A percentile compares a stretch with the other conserved stretches of the same genome.
These are phyloP conservation scores for Tolypocladium pustulatum DNA, from an alignment of 2,329 filamentous ascomycete species.

Conservation along the genomic window DNA sequence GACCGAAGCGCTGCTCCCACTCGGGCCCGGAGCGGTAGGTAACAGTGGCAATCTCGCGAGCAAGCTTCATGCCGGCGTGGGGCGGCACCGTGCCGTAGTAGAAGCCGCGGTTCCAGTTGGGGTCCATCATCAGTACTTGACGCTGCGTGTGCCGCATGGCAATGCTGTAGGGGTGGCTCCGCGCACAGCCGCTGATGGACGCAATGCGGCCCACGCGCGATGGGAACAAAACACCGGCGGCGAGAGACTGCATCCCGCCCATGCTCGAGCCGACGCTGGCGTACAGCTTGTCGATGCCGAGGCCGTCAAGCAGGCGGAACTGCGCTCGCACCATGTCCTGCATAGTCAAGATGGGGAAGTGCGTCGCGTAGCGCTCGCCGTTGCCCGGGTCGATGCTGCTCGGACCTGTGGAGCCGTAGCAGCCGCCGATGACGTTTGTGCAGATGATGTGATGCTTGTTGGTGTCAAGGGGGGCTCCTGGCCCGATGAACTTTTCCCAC, in stretches of 20 bases:
- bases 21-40: constrained; percentile 95
- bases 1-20: constrained; percentile 92
- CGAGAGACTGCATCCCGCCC: constrained; percentile 96
- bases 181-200: constrained; percentile 84
- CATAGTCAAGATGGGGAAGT: constrained; percentile 91
- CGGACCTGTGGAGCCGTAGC: constrained; percentile 90
- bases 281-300: constrained; percentile 70
- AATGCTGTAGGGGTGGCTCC: constrained; percentile 95
- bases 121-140: constrained; percentile 98
- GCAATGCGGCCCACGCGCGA: constrained; percentile 73
- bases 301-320: constrained; percentile 72
- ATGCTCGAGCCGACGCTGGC: constrained; percentile 94
- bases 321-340: constrained; percentile 97
- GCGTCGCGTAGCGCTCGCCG: constrained; percentile 79
- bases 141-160: constrained; percentile 97
- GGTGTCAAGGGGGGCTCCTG: constrained; percentile 75
- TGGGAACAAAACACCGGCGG: constrained; percentile 74
- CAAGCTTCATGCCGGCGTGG: constrained; percentile 95
- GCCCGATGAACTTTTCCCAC: constrained; percentile 99
- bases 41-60: constrained; percentile 92
- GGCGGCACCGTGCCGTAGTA: constrained; percentile 86
- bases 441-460: constrained; percentile 89
- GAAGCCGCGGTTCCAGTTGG: constrained; percentile 90
- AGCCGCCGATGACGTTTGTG: constrained; percentile 92
- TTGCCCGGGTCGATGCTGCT: constrained; percentile 81